Evolutionary conservation across 2,329 filamentous ascomycete genomes (phyloP).

Genomic region (Coniochaeta pulveracea): DNA sequence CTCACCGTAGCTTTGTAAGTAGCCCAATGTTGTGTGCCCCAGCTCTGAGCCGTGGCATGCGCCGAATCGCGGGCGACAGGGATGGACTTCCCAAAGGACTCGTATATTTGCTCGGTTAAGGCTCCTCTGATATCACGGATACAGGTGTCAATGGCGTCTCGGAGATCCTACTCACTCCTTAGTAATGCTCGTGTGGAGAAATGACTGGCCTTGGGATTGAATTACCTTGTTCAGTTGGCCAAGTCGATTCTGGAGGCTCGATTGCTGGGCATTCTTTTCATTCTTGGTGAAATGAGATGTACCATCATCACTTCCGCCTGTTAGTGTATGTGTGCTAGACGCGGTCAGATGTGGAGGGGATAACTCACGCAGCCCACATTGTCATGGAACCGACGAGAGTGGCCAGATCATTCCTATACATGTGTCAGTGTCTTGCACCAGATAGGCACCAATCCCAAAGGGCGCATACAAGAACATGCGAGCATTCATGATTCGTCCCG

Average conservation of each 20-base stretch:
- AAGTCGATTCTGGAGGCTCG: conserved; percentile 7
- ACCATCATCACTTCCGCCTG: conserved; percentile 12
- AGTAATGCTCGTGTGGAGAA: background rate
- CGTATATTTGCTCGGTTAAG: conserved; percentile 12
- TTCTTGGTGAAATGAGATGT: conserved; percentile 8
- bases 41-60: conserved; percentile 9
- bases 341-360: no score
- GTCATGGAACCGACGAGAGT: conserved; percentile 15
- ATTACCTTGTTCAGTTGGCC: conserved; percentile 10
- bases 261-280: conserved; percentile 11
- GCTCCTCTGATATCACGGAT: conserved; percentile 8
- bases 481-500: conserved; percentile 9
- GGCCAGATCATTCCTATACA: conserved; percentile 11
- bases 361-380: conserved; percentile 15
- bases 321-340: no score
- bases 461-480: conserved; percentile 14
- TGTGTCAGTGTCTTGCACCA: no score
- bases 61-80: conserved; percentile 10
- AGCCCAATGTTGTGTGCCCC: conserved; percentile 15
- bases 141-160: conserved; percentile 8
- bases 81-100: conserved; percentile 11
- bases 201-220: background rate
- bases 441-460: no score
- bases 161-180: conserved; percentile 10
- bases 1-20: conserved; percentile 17